phyloP scores from a whole-genome alignment of 306 rosid genomes.

The Carpinus viminea region DNA sequence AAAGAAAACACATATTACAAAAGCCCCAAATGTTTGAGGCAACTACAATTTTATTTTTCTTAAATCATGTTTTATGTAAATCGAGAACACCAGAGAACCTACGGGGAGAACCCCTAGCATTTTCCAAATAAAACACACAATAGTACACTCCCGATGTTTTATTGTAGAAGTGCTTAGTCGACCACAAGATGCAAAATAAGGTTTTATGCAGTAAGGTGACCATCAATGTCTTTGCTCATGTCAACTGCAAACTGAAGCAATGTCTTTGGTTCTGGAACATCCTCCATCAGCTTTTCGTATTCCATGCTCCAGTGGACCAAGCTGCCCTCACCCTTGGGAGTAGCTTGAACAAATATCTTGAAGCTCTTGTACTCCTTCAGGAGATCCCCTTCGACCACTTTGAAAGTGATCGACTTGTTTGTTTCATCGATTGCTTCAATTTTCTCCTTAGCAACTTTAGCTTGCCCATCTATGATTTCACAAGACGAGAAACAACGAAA shows the following conservation, averaged over 20 bases:
- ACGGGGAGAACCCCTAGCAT: no score
- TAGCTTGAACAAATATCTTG: neutral
- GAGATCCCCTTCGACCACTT: slow-evolving; percentile 36
- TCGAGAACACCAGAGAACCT: no score
- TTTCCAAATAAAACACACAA: no score
- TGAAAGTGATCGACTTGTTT: slow-evolving; percentile 30
- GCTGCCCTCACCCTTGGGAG: slow-evolving; percentile 29
- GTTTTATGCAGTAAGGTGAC: slow-evolving; percentile 11
- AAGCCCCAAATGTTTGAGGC: no score
- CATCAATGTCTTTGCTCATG: slow-evolving; percentile 26
- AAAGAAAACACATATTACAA: no score
- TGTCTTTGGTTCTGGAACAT: slow-evolving; percentile 28
- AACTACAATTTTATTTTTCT: no score
- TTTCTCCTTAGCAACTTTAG: slow-evolving; percentile 23
- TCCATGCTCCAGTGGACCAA: slow-evolving; percentile 34
- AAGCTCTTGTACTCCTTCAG: slow-evolving; percentile 29
- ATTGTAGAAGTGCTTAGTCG: no score
- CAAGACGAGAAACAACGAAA: neutral
- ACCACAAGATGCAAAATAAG: no score
- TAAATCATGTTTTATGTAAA: no score
- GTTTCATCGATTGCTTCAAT: slow-evolving; percentile 38
- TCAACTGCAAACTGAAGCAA: slow-evolving; percentile 11
- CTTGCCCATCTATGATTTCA: slow-evolving; percentile 29
- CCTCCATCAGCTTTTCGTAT: slow-evolving; percentile 37
- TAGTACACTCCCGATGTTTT: no score